phyloP scores from a whole-genome alignment of 148 eudicot genomes.

The Rhododendron simsii region DNA sequence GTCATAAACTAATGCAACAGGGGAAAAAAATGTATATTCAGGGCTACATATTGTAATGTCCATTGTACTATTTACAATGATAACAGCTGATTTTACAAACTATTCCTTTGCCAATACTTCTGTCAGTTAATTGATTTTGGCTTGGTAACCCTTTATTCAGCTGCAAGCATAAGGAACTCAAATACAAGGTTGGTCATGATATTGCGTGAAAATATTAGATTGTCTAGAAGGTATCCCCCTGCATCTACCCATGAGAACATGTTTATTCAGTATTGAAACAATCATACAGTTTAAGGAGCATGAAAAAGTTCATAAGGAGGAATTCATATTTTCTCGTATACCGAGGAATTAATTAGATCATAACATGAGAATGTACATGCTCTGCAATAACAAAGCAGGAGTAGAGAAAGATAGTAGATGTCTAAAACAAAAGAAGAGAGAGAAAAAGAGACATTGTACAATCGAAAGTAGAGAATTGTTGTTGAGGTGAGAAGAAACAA shows the following conservation, averaged over 20 bases:
- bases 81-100: not conserved
- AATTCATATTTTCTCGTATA: not conserved
- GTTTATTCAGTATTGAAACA: not conserved
- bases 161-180: not conserved
- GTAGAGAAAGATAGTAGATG: not conserved
- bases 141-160: not conserved
- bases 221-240: not conserved
- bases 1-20: not conserved
- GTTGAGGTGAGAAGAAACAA: not conserved
- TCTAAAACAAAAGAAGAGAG: not conserved
- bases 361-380: not conserved
- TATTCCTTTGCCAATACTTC: not conserved
- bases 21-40: not conserved
- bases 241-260: not conserved
- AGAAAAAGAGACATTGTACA: not conserved
- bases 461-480: not conserved
- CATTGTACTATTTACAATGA: not conserved
- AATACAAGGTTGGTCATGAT: not conserved
- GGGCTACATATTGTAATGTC: not conserved
- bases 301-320: not conserved
- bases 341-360: not conserved
- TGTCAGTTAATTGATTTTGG: not conserved
- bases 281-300: not conserved
- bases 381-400: not conserved
- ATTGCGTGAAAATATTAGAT: not conserved